Conservation (phyloP, 805 yeast genomes). For the Candida ipomoeae region DNA sequence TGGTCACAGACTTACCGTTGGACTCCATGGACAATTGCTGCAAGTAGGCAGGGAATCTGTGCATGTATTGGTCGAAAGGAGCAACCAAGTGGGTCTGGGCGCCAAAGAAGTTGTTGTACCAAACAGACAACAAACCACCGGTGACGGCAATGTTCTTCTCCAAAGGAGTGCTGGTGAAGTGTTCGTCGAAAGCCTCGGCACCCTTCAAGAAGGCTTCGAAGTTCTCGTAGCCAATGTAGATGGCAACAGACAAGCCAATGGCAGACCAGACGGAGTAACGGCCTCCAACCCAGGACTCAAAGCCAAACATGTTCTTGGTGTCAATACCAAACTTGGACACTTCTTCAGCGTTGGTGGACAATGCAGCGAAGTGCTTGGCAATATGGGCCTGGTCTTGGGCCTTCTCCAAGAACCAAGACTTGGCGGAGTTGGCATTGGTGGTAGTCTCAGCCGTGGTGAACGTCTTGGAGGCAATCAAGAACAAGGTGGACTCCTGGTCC, state of each 20-base stretch:
- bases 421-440: constrained; percentile 95
- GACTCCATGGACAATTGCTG: constrained; percentile 99
- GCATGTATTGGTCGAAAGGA: constrained; percentile 97
- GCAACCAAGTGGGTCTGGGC: constrained; percentile 98
- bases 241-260: constrained; percentile 91
- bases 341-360: constrained; percentile 87
- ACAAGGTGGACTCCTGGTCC: constrained; percentile 88
- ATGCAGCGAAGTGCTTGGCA: constrained; percentile 96
- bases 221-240: constrained; percentile 93
- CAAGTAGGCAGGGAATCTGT: constrained; percentile 98
- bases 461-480: constrained; percentile 92
- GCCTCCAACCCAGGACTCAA: constrained; percentile 99
- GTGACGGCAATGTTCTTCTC: constrained; percentile 88
- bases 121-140: constrained; percentile 90
- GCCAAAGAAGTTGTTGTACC: constrained; percentile 98
- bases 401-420: constrained; percentile 81
- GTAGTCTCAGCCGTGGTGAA: constrained; percentile 96
- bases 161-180: constrained; percentile 78
- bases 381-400: constrained; percentile 68
- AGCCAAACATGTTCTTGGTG: constrained; percentile 97
- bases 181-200: constrained; percentile 95
- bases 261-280: constrained; percentile 99
- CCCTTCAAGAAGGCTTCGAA: constrained; percentile 91
- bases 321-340: constrained; percentile 96
- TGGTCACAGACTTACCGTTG: constrained; percentile 95